Conservation (phyloP, 2,329 filamentous ascomycete species). For the Arthrinium puccinioides region DNA sequence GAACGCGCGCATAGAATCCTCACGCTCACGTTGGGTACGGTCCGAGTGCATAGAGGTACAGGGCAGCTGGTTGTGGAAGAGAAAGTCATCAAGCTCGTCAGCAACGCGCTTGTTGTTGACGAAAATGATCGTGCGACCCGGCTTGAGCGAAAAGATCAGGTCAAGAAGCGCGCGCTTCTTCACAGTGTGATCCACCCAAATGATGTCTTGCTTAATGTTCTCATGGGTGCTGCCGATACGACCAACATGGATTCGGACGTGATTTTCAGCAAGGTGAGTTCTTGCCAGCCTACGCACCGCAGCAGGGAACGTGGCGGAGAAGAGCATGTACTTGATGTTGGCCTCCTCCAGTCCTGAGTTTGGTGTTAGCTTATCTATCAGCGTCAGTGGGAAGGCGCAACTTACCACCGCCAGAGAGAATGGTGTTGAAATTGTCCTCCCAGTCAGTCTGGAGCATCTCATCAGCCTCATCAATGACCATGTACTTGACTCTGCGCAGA, state of each 20-base stretch:
- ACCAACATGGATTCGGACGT: constrained; percentile 78
- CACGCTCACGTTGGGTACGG: constrained; percentile 83
- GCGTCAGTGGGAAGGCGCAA: constrained; percentile 7
- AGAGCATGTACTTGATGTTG: constrained; percentile 67
- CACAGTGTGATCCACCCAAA: constrained; percentile 54
- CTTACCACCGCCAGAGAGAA: constrained; percentile 77
- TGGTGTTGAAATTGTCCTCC: constrained; percentile 65
- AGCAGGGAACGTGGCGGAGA: constrained; percentile 91
- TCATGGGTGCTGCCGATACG: constrained; percentile 74
- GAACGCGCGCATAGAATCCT: constrained; percentile 86
- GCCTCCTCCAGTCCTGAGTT: constrained; percentile 65
- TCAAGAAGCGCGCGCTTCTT: constrained; percentile 70
- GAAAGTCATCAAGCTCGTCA: constrained; percentile 79
- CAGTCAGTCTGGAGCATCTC: constrained; percentile 81
- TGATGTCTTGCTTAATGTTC: constrained; percentile 75
- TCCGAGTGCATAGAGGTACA: constrained; percentile 84
- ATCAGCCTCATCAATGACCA: constrained; percentile 89
- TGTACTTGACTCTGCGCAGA: constrained; percentile 69
- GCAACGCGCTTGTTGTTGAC: constrained; percentile 74
- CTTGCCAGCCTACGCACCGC: constrained; percentile 68
- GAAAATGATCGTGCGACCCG: constrained; percentile 80
- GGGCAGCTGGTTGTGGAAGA: constrained; percentile 74
- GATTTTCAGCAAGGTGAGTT: constrained; percentile 64
- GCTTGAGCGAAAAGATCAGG: constrained; percentile 61
- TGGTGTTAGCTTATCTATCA: constrained; percentile 6